phyloP scores from a whole-genome alignment of 2,329 filamentous ascomycete genomes.

The Epichloe uncinata region DNA sequence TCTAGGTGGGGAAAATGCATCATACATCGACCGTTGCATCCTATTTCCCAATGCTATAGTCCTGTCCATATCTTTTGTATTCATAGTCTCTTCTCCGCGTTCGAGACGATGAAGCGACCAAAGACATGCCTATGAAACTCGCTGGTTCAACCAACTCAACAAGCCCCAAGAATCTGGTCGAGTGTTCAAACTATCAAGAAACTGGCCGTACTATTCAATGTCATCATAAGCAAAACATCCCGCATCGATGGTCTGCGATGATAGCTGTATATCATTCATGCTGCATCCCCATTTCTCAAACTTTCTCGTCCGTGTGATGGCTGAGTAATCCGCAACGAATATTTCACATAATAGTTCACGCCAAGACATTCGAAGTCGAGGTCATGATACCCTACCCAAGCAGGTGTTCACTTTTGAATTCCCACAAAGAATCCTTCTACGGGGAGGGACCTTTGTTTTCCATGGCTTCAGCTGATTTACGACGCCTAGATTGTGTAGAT shows the following conservation, averaged over 20 bases:
- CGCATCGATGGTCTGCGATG: neutral
- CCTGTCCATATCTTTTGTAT: neutral
- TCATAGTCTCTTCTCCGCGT: neutral
- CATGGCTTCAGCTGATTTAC: constrained; percentile 44
- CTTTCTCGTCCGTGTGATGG: neutral
- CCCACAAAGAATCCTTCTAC: neutral
- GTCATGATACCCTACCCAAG: neutral
- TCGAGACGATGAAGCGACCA: no score
- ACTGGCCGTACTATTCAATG: no score
- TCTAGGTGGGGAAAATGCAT: neutral
- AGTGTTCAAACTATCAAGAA: neutral
- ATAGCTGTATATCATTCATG: neutral
- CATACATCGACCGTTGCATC: neutral
- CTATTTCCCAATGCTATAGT: neutral
- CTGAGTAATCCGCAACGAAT: neutral
- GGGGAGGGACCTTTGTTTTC: constrained; percentile 18
- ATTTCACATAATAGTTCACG: neutral
- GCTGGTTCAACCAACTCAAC: neutral
- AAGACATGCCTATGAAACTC: neutral
- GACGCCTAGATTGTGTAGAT: constrained; percentile 33
- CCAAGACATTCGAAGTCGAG: neutral
- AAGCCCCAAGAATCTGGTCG: neutral
- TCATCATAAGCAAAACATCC: neutral
- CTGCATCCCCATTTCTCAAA: neutral
- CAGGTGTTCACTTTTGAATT: neutral